A percentile compares a stretch with the other conserved stretches of the same genome.
Evolutionary conservation across 2,329 filamentous ascomycete species (phyloP).

Genomic region (Cladophialophora chaetospira): DNA sequence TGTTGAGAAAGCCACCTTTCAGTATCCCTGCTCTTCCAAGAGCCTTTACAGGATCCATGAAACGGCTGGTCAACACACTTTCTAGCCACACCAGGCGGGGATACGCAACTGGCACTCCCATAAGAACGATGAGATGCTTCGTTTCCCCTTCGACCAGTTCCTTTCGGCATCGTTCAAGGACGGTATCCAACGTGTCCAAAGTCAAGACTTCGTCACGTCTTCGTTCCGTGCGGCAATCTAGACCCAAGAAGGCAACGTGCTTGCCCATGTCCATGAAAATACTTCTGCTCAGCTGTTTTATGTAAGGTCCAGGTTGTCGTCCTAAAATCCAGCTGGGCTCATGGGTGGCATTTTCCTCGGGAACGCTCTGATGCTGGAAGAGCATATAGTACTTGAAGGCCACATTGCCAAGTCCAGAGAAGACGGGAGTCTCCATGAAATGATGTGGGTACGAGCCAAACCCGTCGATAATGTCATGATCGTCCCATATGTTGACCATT

Average conservation of each 20-base stretch:
- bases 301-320: conserved; percentile 79
- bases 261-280: conserved; percentile 81
- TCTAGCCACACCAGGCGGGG: conserved; percentile 70
- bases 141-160: conserved; percentile 83
- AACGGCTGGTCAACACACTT: conserved; percentile 73
- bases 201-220: conserved; percentile 78
- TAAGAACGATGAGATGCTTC: conserved; percentile 70
- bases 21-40: conserved; percentile 80
- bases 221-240: conserved; percentile 90
- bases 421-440: conserved; percentile 88
- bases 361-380: conserved; percentile 92
- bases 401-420: conserved; percentile 83
- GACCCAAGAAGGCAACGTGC: conserved; percentile 76
- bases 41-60: conserved; percentile 88
- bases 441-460: conserved; percentile 90
- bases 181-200: conserved; percentile 78
- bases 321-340: conserved; percentile 94
- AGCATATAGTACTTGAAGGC: conserved; percentile 99
- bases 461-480: conserved; percentile 89
- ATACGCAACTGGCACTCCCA: conserved; percentile 83
- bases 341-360: conserved; percentile 74
- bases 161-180: conserved; percentile 81
- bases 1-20: conserved; percentile 73
- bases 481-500: conserved; percentile 98
- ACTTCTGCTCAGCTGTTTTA: conserved; percentile 80